Evolutionary conservation across 495 filamentous ascomycete species (phyloP).

Genomic region (Aspergillus homomorphus): DNA sequence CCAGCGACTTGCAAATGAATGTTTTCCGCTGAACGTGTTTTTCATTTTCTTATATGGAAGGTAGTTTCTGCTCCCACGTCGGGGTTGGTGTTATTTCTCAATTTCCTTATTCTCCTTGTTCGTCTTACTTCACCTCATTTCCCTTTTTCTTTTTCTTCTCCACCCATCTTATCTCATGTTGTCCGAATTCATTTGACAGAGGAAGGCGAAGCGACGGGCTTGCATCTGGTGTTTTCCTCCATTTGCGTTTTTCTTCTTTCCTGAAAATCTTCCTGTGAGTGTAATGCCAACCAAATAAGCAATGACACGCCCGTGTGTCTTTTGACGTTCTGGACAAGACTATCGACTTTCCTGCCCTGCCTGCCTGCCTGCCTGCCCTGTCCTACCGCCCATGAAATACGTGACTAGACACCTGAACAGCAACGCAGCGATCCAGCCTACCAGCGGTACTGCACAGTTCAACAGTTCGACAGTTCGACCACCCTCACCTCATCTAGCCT

Average conservation of each 20-base stretch:
- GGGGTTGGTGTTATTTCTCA: slow-evolving; percentile 21
- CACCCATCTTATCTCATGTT: slow-evolving; percentile 29
- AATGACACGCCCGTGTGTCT: slow-evolving; percentile 34
- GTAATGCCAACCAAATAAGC: slow-evolving; percentile 33
- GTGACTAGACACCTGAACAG: neutral
- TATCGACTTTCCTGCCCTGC: slow-evolving; percentile 1
- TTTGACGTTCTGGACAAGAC: slow-evolving; percentile 19
- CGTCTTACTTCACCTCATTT: slow-evolving; percentile 13
- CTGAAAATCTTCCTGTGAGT: slow-evolving; percentile 31
- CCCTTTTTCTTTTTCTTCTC: slow-evolving; percentile 17
- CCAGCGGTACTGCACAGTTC: no score
- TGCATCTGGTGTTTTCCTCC: slow-evolving; percentile 28
- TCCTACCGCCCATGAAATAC: neutral
- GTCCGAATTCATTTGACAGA: slow-evolving; percentile 34
- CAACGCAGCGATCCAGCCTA: no score
- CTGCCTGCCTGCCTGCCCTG: neutral
- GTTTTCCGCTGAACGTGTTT: slow-evolving; percentile 22
- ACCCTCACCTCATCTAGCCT: no score
- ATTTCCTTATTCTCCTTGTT: slow-evolving; percentile 20
- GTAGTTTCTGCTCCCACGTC: slow-evolving; percentile 21
- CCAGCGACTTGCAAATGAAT: slow-evolving; percentile 22
- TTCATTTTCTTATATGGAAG: slow-evolving; percentile 23
- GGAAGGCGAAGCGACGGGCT: slow-evolving; percentile 33
- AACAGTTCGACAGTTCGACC: no score
- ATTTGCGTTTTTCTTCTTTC: slow-evolving; percentile 28